Evolutionary conservation across 768 basidiomycete genomes (phyloP).

Genomic region (Fistulinella prunicolor): DNA sequence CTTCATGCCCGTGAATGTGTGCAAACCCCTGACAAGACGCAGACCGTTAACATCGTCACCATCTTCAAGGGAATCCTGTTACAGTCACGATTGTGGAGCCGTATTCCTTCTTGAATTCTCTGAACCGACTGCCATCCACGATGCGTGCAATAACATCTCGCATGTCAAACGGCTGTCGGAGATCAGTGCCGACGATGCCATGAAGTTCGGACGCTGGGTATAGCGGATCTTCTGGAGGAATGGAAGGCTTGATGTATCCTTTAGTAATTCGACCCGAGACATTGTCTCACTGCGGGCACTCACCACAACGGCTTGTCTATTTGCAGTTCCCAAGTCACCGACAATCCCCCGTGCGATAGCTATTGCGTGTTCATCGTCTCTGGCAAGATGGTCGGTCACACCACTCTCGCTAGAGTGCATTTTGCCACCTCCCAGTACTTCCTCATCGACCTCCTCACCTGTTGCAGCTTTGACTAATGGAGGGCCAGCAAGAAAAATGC

Average conservation of each 20-base stretch:
- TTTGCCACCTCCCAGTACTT: slow-evolving; percentile 83
- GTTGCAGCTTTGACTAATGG: slow-evolving; percentile 94
- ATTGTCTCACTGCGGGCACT: slow-evolving; percentile 26
- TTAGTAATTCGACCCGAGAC: slow-evolving; percentile 8
- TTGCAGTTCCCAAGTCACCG: slow-evolving; percentile 70
- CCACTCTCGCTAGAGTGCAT: slow-evolving; percentile 94
- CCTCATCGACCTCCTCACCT: slow-evolving; percentile 89
- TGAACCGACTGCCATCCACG: slow-evolving; percentile 87
- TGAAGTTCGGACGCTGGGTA: slow-evolving; percentile 82
- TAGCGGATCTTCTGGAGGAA: slow-evolving; percentile 64
- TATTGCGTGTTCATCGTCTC: slow-evolving; percentile 83
- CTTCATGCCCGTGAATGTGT: slow-evolving; percentile 82
- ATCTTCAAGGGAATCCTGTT: slow-evolving; percentile 18
- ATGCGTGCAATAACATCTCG: slow-evolving; percentile 89
- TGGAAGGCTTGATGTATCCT: slow-evolving; percentile 49
- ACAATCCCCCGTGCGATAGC: slow-evolving; percentile 73
- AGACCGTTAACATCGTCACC: slow-evolving; percentile 7
- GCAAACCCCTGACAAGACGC: slow-evolving; percentile 69
- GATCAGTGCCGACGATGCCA: slow-evolving; percentile 88
- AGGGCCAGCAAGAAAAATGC: slow-evolving; percentile 92
- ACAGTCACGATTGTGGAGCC: slow-evolving; percentile 89
- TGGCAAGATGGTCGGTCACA: slow-evolving; percentile 85
- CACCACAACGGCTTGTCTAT: slow-evolving; percentile 49
- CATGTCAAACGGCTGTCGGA: slow-evolving; percentile 89
- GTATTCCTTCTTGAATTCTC: slow-evolving; percentile 97